Conservation (phyloP, 768 basidiomycete genomes). For the Panaeolus papilionaceus region DNA sequence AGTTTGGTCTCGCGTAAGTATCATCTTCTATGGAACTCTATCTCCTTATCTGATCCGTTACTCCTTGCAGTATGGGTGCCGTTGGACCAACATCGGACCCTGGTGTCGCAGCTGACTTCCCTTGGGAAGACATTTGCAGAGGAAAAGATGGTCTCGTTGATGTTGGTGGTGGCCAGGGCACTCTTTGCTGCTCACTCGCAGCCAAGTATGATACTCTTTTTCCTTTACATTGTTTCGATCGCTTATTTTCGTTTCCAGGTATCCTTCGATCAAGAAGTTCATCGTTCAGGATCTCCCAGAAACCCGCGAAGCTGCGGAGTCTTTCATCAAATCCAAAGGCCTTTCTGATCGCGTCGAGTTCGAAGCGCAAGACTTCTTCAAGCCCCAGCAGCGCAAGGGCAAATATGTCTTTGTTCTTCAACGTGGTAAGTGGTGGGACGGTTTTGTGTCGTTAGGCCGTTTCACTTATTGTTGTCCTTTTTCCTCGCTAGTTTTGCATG, state of each 20-base stretch:
- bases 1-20: slow-evolving; percentile 41
- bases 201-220: slow-evolving; percentile 32
- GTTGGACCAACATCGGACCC: slow-evolving; percentile 46
- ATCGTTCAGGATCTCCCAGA: slow-evolving; percentile 46
- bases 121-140: slow-evolving; percentile 39
- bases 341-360: slow-evolving; percentile 40
- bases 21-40: background rate
- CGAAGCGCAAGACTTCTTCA: slow-evolving; percentile 47
- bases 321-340: slow-evolving; percentile 39
- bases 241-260: slow-evolving; percentile 28
- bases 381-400: slow-evolving; percentile 45
- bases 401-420: slow-evolving; percentile 47
- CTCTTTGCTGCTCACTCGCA: slow-evolving; percentile 44
- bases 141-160: slow-evolving; percentile 48
- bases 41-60: background rate
- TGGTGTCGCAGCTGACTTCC: slow-evolving; percentile 45
- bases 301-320: slow-evolving; percentile 39
- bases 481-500: slow-evolving; percentile 38
- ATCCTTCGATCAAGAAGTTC: slow-evolving; percentile 43
- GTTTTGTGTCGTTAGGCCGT: background rate
- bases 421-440: slow-evolving; percentile 32
- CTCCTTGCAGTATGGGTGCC: slow-evolving; percentile 38
- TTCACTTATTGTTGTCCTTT: background rate
- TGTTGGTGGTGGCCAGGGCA: slow-evolving; percentile 47
- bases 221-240: background rate